Evolutionary conservation across 495 filamentous ascomycete genomes (phyloP), one percentile per base, ranked within the genome.

Genomic region (Evernia prunastri): DNA sequence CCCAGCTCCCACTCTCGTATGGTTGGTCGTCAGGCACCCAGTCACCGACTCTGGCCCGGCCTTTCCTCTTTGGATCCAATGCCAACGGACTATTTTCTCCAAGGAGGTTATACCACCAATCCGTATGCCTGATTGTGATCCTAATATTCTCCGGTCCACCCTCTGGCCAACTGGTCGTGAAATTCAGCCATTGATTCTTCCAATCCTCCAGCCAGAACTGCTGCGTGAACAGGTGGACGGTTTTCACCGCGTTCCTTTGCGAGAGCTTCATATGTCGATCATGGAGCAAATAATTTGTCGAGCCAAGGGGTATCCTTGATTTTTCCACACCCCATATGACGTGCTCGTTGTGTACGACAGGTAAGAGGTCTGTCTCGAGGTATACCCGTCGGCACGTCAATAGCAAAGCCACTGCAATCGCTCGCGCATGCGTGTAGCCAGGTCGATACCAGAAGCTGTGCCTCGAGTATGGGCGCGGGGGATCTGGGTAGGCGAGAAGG

Each of bases 101-200:
- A 45, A 74, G 74, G 6, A 65, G 56, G 20, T 61, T 61, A 47
- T 65, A 68, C 68, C 71, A 75, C 73, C 73, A 75, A 65, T 75
- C 73, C 43, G 73, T 72, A 59, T 74, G 71, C 9, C 73, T 58
- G 6, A 75, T 47, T 2, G 73, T 73, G 15, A 75, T 61, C 15
- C 63, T 60, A 0, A 75, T 13, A 3, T 53, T 35, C 45, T 37
- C 33, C 3, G 61, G 61, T 23, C 59, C 29, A 6, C 47, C 37
- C 27, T 49, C 56, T 0, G 49, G 58, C 63, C 63, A 66, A 11
- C 42, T 47, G 39, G 29, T n/a, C 2, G 47, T 47, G 23, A 63
- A 68, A 15, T 27, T 49, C 59, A 59, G 33, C 58, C 61, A 68
- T 45, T 64, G 53, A 17, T 60, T 58, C 23, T 56, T 54, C 57